phyloP scores from a whole-genome alignment of 1,284 basidiomycete species.

The Naganishia sp. region DNA sequence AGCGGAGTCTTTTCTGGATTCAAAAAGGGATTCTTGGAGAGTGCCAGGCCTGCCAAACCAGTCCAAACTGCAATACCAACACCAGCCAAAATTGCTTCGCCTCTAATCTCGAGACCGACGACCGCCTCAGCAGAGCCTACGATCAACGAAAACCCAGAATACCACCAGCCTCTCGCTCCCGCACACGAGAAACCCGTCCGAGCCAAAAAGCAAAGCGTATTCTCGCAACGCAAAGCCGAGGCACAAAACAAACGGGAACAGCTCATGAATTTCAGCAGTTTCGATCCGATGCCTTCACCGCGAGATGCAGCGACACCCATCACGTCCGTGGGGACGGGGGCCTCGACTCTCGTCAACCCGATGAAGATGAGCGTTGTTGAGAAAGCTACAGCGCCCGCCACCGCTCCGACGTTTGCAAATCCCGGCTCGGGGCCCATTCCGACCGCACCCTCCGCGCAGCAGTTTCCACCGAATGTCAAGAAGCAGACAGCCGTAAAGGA shows the following conservation, averaged over 20 bases:
- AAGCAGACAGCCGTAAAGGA: constrained; percentile 6
- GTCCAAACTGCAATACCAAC: background rate
- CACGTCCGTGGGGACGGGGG: background rate
- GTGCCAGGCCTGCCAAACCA: background rate
- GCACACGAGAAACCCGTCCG: constrained; percentile 6
- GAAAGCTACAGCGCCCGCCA: background rate
- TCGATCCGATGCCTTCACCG: constrained; percentile 6
- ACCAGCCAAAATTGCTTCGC: too few species aligned
- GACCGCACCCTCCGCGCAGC: constrained; percentile 3
- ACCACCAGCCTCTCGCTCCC: constrained; percentile 25
- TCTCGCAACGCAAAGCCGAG: constrained; percentile 29
- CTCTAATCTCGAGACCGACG: background rate
- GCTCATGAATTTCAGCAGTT: constrained; percentile 22
- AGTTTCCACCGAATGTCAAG: constrained; percentile 6
- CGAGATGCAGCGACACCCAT: background rate
- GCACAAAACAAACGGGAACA: constrained; percentile 5
- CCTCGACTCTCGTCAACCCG: background rate
- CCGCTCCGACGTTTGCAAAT: background rate
- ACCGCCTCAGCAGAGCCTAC: background rate
- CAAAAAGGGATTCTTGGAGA: constrained; percentile 31
- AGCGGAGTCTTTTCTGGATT: constrained; percentile 27
- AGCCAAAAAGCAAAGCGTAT: constrained; percentile 23
- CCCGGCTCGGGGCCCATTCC: constrained; percentile 1
- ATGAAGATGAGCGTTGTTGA: constrained; percentile 24
- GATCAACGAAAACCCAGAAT: constrained; percentile 13